Evolutionary conservation across 2,329 filamentous ascomycete species (phyloP).

Genomic region (Stagonosporopsis chrysanthemi): DNA sequence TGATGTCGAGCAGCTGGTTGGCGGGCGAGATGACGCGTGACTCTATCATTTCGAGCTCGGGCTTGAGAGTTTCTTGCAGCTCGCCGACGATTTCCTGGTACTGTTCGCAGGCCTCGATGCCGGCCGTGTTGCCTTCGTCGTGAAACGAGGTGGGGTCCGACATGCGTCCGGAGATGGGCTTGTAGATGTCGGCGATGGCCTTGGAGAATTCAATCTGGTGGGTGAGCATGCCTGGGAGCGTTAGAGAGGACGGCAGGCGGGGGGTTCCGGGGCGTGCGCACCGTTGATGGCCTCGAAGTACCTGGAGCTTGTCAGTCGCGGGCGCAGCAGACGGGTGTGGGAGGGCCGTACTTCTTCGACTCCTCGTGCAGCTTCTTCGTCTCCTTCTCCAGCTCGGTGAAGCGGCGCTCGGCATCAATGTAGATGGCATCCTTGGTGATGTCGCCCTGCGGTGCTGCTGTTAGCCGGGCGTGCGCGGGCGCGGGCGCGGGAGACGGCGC

Average conservation of each 20-base stretch:
- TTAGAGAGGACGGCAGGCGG: slow-evolving; percentile 14
- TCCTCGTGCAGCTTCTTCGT: slow-evolving; percentile 98
- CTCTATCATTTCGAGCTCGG: slow-evolving; percentile 98
- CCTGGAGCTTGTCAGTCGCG: slow-evolving; percentile 45
- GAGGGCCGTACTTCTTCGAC: slow-evolving; percentile 72
- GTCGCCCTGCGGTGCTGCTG: slow-evolving; percentile 66
- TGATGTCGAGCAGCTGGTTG: slow-evolving; percentile 90
- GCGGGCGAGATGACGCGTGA: slow-evolving; percentile 88
- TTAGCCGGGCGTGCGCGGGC: slow-evolving; percentile 33
- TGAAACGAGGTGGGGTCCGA: slow-evolving; percentile 88
- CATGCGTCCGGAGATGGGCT: slow-evolving; percentile 93
- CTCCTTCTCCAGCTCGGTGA: slow-evolving; percentile 91
- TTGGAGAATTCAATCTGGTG: slow-evolving; percentile 99
- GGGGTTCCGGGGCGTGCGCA: slow-evolving; percentile 44
- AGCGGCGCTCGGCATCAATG: slow-evolving; percentile 90
- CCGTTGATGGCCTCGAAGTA: slow-evolving; percentile 98
- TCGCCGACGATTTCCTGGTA: slow-evolving; percentile 92
- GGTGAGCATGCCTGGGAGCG: slow-evolving; percentile 77
- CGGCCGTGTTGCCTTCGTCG: slow-evolving; percentile 86
- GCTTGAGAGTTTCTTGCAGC: slow-evolving; percentile 83
- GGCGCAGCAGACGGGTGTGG: not conserved
- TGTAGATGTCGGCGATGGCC: slow-evolving; percentile 95
- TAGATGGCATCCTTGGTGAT: slow-evolving; percentile 95
- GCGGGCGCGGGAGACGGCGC: slow-evolving; percentile 30
- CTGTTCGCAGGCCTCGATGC: slow-evolving; percentile 94